Conservation (phyloP, 768 basidiomycete genomes). For the Boletus tomentosulus region DNA sequence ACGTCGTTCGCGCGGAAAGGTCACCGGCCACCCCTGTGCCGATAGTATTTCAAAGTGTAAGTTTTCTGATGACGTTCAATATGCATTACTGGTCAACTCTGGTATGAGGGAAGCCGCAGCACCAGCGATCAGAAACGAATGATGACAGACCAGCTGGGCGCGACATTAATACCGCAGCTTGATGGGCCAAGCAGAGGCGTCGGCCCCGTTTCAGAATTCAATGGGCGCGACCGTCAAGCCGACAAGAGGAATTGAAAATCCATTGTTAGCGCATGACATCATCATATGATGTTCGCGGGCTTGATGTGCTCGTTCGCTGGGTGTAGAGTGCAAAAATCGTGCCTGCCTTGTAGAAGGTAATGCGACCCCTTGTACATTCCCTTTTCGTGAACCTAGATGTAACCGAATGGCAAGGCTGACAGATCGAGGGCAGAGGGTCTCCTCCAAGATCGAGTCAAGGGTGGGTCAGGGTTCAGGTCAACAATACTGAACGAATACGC, state of each 20-base stretch:
- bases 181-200: constrained; percentile 31
- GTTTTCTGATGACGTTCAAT: constrained; percentile 26
- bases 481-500: no score
- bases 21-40: neutral
- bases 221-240: constrained; percentile 34
- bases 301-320: constrained; percentile 39
- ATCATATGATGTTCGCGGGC: constrained; percentile 39
- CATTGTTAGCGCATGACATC: constrained; percentile 41
- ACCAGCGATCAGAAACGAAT: constrained; percentile 42
- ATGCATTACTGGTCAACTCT: constrained; percentile 34
- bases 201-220: constrained; percentile 16
- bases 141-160: constrained; percentile 9
- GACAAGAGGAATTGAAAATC: constrained; percentile 41
- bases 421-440: neutral
- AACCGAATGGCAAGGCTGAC: neutral
- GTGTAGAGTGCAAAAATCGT: constrained; percentile 39
- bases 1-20: constrained; percentile 38
- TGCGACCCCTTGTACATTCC: neutral
- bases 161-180: constrained; percentile 34
- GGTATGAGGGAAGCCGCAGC: constrained; percentile 35
- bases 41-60: neutral
- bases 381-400: neutral
- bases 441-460: no score
- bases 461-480: no score
- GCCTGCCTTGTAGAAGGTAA: neutral